phyloP scores from a whole-genome alignment of 768 basidiomycete genomes.

The Cyclocybe aegerita region DNA sequence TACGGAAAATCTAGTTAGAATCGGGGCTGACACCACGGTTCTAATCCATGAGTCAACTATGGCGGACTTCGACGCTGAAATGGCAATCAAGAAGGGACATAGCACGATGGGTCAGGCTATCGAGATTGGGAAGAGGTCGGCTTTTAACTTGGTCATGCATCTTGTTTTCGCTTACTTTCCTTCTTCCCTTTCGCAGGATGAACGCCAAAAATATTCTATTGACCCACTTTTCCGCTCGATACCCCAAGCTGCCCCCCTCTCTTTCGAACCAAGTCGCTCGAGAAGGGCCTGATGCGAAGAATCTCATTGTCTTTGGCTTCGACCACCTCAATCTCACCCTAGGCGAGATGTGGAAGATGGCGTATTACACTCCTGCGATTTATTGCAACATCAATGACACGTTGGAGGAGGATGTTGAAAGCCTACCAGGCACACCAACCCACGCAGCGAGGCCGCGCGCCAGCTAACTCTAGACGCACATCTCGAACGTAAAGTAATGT shows the following conservation, averaged over 20 bases:
- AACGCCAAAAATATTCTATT: conserved; percentile 81
- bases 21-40: conserved; percentile 68
- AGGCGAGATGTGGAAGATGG: conserved; percentile 84
- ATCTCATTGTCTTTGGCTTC: conserved; percentile 73
- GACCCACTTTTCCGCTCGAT: conserved; percentile 94
- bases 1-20: conserved; percentile 59
- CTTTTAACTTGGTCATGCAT: conserved; percentile 9
- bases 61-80: conserved; percentile 76
- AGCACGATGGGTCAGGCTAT: conserved; percentile 91
- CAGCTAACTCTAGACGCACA: too few relatives aligned
- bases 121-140: conserved; percentile 67
- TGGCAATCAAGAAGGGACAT: conserved; percentile 79
- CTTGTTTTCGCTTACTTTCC: conserved; percentile 1
- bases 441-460: too few relatives aligned
- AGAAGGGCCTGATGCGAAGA: conserved; percentile 25
- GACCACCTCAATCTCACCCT: conserved; percentile 75
- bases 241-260: conserved; percentile 80
- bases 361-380: conserved; percentile 71
- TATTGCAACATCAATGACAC: conserved; percentile 60
- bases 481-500: too few relatives aligned
- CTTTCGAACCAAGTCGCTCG: conserved; percentile 23
- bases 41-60: conserved; percentile 95
- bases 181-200: conserved; percentile 59
- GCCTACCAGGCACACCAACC: background rate
- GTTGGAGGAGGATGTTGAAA: conserved; percentile 46